Percentiles rank a stretch among this genome's conserved stretches.
These are phyloP conservation scores for Euryodendron excelsum DNA, from an alignment of 148 eudicot genomes.

Conservation along the genomic window DNA sequence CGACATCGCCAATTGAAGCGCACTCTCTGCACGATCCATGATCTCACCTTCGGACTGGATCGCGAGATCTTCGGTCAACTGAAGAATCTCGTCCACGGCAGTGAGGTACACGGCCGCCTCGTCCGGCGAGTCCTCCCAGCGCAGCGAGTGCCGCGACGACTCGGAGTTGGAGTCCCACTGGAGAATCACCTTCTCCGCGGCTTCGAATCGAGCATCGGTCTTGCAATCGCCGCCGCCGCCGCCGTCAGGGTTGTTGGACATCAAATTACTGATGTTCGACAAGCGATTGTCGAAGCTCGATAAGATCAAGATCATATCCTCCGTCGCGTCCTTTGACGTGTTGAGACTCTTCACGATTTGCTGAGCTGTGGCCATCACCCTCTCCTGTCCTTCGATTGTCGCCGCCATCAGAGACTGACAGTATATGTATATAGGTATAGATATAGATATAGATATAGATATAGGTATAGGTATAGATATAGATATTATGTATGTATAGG, in stretches of 20 bases:
- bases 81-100: conserved; percentile 60
- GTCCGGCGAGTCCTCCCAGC: conserved; percentile 31
- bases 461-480: neutral
- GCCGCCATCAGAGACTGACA: conserved; percentile 40
- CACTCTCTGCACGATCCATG: conserved; percentile 67
- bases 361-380: conserved; percentile 86
- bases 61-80: conserved; percentile 35
- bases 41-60: conserved; percentile 17
- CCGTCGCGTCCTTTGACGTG: conserved; percentile 57
- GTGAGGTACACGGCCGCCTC: conserved; percentile 48
- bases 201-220: conserved; percentile 32
- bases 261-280: conserved; percentile 50
- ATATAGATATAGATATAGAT: neutral
- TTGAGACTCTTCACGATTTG: conserved; percentile 69
- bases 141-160: conserved; percentile 9
- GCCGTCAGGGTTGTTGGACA: conserved; percentile 8
- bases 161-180: conserved; percentile 27
- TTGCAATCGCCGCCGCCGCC: neutral
- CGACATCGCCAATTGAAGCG: conserved; percentile 75
- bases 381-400: conserved; percentile 65
- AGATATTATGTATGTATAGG: neutral
- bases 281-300: conserved; percentile 81
- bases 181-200: conserved; percentile 57
- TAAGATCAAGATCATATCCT: conserved; percentile 81
- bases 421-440: neutral